Base-by-base conservation (phyloP, 2,329 filamentous ascomycete species). In the Ophiocordyceps robertsii region DNA sequence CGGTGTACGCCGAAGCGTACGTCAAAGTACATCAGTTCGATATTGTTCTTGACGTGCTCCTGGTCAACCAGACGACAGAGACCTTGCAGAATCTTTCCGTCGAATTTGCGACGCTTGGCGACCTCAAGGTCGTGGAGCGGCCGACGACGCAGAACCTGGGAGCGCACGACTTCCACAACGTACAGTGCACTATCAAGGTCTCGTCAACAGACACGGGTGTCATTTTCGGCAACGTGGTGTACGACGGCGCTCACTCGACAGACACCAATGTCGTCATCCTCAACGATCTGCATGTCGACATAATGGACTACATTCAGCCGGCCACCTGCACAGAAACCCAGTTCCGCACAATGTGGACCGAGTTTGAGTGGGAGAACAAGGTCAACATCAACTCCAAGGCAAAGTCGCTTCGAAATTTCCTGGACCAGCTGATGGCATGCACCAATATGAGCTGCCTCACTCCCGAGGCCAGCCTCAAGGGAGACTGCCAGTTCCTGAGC, bases 321-420 rank as follows among this genome's bases (percentile, higher is more conserved):
- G 90, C 90, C 7, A 82, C 88, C 14, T 98, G 92, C 72, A 92
- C 87, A 5, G 92, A 98, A 70, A 95, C 90, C 11, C 88, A 96
- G 57, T 98, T 98, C 80, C 80, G 92, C 46, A 94, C 87, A n/a
- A 98, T 98, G 92, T 98, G 92, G 92, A 98, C 92, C 32, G 92
- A 98, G 60, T 98, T 98, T 52, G 92, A 98, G 62, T 98, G 92
- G 92, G 92, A 98, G 72, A 98, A 98, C 70, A 98, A 98, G 76
- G 90, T 98, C 64, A 98, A 98, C 68, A 96, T 98, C 68, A 95
- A 95, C 67, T 93, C 86, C 49, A 96, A 95, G 72, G 87, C 86
- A 51, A 94, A 90, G 70, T 83, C 78, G 27, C 72, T 98, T 47
- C 79, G 90, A 40, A 87, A 93, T 17, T 98, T 98, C 77, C 68